These are phyloP conservation scores for Hymenoscyphus fructigenus DNA, from an alignment of 2,329 filamentous ascomycete genomes.

Conservation along the genomic window DNA sequence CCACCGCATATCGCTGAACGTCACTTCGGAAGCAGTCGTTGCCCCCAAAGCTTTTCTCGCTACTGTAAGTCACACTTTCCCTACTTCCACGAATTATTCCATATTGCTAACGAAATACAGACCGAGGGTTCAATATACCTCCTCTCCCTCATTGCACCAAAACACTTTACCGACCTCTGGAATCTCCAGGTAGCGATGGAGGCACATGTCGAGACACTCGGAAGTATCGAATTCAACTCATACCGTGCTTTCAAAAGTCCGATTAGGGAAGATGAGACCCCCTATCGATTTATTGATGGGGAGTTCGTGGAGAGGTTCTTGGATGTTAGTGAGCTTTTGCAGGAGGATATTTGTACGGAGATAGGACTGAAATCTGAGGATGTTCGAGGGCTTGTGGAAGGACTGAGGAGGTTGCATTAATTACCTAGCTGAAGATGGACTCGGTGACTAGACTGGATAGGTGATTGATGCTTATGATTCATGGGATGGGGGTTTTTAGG, in stretches of 20 bases:
- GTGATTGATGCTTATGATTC: background rate
- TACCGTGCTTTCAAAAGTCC: slow-evolving; percentile 82
- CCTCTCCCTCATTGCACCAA: slow-evolving; percentile 73
- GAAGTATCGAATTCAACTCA: slow-evolving; percentile 70
- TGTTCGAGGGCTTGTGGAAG: slow-evolving; percentile 62
- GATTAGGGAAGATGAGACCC: slow-evolving; percentile 69
- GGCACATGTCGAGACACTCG: slow-evolving; percentile 64
- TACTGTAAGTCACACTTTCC: slow-evolving; percentile 61
- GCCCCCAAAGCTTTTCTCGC: slow-evolving; percentile 82
- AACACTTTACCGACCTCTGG: slow-evolving; percentile 77
- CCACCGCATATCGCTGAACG: slow-evolving; percentile 66
- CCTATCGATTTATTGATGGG: slow-evolving; percentile 87
- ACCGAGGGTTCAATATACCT: slow-evolving; percentile 91
- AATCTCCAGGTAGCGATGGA: slow-evolving; percentile 74
- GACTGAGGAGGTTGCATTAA: slow-evolving; percentile 61
- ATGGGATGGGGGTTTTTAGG: background rate
- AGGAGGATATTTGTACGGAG: slow-evolving; percentile 53
- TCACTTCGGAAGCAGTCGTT: slow-evolving; percentile 64
- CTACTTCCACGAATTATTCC: background rate
- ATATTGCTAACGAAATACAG: slow-evolving; percentile 44
- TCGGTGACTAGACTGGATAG: background rate
- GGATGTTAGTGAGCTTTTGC: slow-evolving; percentile 60
- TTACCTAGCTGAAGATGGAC: background rate
- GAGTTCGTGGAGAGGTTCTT: slow-evolving; percentile 87
- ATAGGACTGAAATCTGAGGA: slow-evolving; percentile 61